Evolutionary conservation across 1,284 basidiomycete genomes (phyloP).

Genomic region (Marasmius sp.): DNA sequence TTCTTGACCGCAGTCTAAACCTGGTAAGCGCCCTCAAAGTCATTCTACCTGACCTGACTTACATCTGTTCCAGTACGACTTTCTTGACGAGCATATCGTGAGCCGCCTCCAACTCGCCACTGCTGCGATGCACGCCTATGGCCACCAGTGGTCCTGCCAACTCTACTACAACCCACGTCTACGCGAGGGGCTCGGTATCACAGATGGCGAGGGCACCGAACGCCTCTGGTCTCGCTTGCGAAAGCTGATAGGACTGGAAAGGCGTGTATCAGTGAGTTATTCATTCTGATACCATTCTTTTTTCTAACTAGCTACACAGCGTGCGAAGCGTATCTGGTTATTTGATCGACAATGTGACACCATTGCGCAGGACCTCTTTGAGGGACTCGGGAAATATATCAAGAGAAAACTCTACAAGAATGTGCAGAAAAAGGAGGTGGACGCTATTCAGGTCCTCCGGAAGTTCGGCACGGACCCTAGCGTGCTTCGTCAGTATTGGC

Average conservation of each 20-base stretch:
- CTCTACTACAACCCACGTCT: background rate
- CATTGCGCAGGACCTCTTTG: background rate
- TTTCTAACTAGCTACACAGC: background rate
- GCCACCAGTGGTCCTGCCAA: too few species aligned
- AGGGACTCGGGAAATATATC: background rate
- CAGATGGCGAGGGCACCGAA: background rate
- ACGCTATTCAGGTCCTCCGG: background rate
- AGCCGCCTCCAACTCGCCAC: background rate
- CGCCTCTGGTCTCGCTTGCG: background rate
- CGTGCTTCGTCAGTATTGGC: background rate
- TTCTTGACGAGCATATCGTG: too few species aligned
- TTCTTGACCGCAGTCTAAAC: constrained; percentile 11
- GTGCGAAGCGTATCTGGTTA: background rate
- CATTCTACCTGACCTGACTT: too few species aligned
- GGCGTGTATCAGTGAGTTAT: background rate
- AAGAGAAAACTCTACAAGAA: background rate
- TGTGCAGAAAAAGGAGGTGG: background rate
- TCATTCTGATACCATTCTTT: background rate
- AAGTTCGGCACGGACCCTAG: background rate
- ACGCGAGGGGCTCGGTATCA: background rate
- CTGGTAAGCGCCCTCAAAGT: constrained; percentile 11
- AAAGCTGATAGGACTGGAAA: background rate
- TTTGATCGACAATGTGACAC: background rate
- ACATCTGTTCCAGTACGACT: too few species aligned
- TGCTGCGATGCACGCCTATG: background rate